These are phyloP conservation scores for Podospora didyma DNA, from an alignment of 495 filamentous ascomycete genomes.

Conservation along the genomic window DNA sequence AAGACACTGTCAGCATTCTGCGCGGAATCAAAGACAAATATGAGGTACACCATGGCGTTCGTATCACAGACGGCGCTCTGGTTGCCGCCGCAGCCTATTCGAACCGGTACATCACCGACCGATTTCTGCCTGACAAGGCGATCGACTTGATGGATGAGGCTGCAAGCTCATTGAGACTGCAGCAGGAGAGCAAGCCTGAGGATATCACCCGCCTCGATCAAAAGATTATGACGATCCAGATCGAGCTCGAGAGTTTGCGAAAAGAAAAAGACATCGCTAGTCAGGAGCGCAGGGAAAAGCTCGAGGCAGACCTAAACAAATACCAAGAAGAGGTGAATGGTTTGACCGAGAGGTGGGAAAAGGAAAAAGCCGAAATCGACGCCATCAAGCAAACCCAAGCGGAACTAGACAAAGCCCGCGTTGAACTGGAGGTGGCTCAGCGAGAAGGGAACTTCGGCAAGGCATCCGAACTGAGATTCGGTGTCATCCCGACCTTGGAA, in stretches of 20 bases:
- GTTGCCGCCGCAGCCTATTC: slow-evolving; percentile 89
- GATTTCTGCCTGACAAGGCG: slow-evolving; percentile 93
- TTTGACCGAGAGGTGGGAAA: slow-evolving; percentile 80
- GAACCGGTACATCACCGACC: slow-evolving; percentile 94
- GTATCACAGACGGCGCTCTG: slow-evolving; percentile 88
- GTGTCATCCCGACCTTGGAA: slow-evolving; percentile 77
- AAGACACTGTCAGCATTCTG: slow-evolving; percentile 92
- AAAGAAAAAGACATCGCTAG: slow-evolving; percentile 91
- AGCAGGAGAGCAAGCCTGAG: slow-evolving; percentile 96
- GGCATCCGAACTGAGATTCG: slow-evolving; percentile 83
- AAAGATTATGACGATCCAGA: slow-evolving; percentile 94
- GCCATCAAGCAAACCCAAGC: slow-evolving; percentile 80
- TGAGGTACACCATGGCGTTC: slow-evolving; percentile 91
- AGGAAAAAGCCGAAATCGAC: slow-evolving; percentile 80
- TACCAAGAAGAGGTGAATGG: slow-evolving; percentile 65
- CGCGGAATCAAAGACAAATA: slow-evolving; percentile 96
- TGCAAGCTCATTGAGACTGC: slow-evolving; percentile 80
- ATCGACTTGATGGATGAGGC: slow-evolving; percentile 97
- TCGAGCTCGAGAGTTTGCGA: slow-evolving; percentile 90
- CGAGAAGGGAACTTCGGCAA: slow-evolving; percentile 86
- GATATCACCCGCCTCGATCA: slow-evolving; percentile 86
- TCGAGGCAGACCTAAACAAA: slow-evolving; percentile 68
- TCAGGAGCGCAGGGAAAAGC: slow-evolving; percentile 79
- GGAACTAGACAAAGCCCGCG: slow-evolving; percentile 74
- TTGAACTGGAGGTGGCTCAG: slow-evolving; percentile 84